Evolutionary conservation across 495 filamentous ascomycete genomes (phyloP).

Genomic region (Daldinia grandis): DNA sequence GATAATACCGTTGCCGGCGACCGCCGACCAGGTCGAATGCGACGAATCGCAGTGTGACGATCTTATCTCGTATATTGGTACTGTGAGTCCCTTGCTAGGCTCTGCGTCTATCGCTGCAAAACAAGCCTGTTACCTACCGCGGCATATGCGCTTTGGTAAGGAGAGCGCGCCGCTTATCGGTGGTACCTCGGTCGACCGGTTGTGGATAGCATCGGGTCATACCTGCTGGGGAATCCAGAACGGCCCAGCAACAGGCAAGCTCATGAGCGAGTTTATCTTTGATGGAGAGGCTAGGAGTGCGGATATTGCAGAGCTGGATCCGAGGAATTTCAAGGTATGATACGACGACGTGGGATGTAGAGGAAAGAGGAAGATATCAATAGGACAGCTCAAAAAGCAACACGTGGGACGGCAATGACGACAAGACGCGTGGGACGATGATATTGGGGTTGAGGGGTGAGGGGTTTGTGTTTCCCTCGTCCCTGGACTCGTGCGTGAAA

Average conservation of each 20-base stretch:
- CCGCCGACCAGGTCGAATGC: constrained; percentile 78
- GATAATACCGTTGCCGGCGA: constrained; percentile 74
- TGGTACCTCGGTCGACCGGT: constrained; percentile 73
- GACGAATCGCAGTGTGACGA: constrained; percentile 85
- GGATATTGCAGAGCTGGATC: constrained; percentile 74
- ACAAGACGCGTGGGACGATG: constrained; percentile 29
- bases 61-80: constrained; percentile 80
- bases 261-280: constrained; percentile 86
- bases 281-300: constrained; percentile 82
- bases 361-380: not conserved
- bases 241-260: constrained; percentile 86
- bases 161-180: constrained; percentile 79
- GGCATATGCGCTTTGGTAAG: constrained; percentile 64
- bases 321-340: constrained; percentile 62
- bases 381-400: not conserved
- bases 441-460: constrained; percentile 2
- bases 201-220: constrained; percentile 89
- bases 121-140: constrained; percentile 96
- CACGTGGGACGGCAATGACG: constrained; percentile 31
- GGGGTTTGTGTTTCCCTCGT: not conserved
- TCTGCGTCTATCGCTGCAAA: constrained; percentile 79
- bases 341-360: not conserved
- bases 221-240: constrained; percentile 99
- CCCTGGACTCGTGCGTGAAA: constrained; percentile 31
- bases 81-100: constrained; percentile 78